phyloP scores from a whole-genome alignment of 2,329 filamentous ascomycete genomes.

The Sporothrix pseudoabietina region DNA sequence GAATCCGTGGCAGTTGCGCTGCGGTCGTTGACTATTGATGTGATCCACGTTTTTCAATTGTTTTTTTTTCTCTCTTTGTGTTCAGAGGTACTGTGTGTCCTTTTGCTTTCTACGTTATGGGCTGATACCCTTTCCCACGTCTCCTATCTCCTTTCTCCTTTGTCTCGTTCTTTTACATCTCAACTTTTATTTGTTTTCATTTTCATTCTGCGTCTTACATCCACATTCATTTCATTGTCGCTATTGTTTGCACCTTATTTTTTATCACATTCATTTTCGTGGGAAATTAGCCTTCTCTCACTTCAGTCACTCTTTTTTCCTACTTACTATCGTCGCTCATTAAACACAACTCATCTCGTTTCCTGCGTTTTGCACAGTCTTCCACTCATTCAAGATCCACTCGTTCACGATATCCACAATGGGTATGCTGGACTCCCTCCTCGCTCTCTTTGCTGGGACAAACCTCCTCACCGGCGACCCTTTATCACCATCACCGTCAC shows the following conservation, averaged over 20 bases:
- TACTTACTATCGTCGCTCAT: background rate
- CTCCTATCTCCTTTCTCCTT: too few species aligned
- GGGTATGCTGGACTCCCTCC: background rate
- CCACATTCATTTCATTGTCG: background rate
- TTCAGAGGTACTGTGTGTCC: background rate
- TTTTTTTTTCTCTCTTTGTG: background rate
- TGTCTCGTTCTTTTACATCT: background rate
- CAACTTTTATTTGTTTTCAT: background rate
- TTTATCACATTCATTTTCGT: background rate
- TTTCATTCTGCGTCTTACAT: background rate
- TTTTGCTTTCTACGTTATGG: background rate
- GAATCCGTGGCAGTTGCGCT: background rate
- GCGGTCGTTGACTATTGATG: background rate
- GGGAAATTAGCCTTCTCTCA: background rate
- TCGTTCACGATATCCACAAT: background rate
- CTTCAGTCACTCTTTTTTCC: background rate
- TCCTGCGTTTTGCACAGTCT: too few species aligned
- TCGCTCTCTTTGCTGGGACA: background rate
- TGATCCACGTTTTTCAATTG: background rate
- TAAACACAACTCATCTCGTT: too few species aligned
- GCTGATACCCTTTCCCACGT: too few species aligned
- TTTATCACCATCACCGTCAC: too few species aligned
- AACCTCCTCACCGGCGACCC: background rate
- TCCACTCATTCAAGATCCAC: background rate
- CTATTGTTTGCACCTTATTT: background rate